Evolutionary conservation across 2,329 filamentous ascomycete species (phyloP), one percentile per base, ranked within the genome.

Genomic region (Clonostachys rosea): DNA sequence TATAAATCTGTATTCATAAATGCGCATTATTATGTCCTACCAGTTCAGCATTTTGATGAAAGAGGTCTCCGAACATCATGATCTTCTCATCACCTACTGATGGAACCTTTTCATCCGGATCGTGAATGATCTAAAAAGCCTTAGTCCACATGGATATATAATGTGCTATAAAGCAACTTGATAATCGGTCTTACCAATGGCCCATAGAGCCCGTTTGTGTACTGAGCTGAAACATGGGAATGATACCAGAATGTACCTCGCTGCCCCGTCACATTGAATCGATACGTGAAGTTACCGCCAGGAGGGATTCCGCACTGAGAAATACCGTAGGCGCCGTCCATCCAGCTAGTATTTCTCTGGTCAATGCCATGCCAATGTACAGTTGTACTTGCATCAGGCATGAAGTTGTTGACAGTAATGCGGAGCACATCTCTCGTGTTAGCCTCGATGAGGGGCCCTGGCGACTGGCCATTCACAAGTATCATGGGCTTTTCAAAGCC

Each of bases 231-330:
- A 40, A 49, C 43, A 17, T 49, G 47, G 24, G 47, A 49, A 39
- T 49, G 47, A 20, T 49, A 49, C 47, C 47, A 49, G 47, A 36
- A 49, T 34, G 46, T 46, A 16, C 47, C 47, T 34, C 46, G 46
- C 33, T 49, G 30, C 34, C 17, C 30, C n/a, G n/a, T 40, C 6
- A 41, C 46, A 8, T 43, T 46, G 44, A 49, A 49, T 8, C 36
- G 36, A 9, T 39, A 39, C 6, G 36, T 39, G 10, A 39, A 39
- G 36, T 39, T 39, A 9, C 36, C 12, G 5, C 36, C 36, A 8
- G 36, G 36, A 8, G 36, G 36, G 17, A 39, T 39, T 6, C 24
- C 24, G 9, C 24, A 30, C 9, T 30, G 24, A 30, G 24, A 30
- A 30, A 30, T 30, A 10, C 24, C 24, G 9, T 10, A 30, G 24